phyloP scores from a whole-genome alignment of 768 basidiomycete genomes.

The Amanita phalloides region DNA sequence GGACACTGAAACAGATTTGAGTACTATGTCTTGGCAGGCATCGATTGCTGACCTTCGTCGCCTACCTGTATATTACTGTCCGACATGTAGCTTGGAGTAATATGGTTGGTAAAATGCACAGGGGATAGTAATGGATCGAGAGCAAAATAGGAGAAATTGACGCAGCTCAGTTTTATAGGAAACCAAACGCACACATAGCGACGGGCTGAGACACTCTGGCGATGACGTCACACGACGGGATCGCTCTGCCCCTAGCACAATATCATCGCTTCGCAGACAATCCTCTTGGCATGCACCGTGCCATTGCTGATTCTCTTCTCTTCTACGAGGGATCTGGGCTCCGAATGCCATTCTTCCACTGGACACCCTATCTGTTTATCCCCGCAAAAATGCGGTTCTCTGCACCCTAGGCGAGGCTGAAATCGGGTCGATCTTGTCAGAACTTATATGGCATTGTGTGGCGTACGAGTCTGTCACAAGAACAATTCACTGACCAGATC shows the following conservation, averaged over 20 bases:
- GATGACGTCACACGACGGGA: not conserved
- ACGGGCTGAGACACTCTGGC: not conserved
- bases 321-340: no score
- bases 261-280: no score
- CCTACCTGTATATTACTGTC: slow-evolving; percentile 16
- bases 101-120: not conserved
- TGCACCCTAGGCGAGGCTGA: no score
- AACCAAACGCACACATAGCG: not conserved
- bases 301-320: no score
- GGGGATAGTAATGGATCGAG: not conserved
- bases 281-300: no score
- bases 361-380: no score
- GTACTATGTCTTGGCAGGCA: not conserved
- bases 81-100: slow-evolving; percentile 9
- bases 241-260: not conserved
- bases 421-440: no score
- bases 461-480: no score
- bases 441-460: not conserved
- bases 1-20: slow-evolving; percentile 8
- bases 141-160: not conserved
- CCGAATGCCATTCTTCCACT: no score
- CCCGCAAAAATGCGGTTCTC: no score
- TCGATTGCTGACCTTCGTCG: slow-evolving; percentile 12
- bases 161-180: not conserved
- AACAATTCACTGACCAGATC: not conserved